Base-by-base conservation (phyloP, 768 basidiomycete genomes). In the Pleurotus cornucopiae region DNA sequence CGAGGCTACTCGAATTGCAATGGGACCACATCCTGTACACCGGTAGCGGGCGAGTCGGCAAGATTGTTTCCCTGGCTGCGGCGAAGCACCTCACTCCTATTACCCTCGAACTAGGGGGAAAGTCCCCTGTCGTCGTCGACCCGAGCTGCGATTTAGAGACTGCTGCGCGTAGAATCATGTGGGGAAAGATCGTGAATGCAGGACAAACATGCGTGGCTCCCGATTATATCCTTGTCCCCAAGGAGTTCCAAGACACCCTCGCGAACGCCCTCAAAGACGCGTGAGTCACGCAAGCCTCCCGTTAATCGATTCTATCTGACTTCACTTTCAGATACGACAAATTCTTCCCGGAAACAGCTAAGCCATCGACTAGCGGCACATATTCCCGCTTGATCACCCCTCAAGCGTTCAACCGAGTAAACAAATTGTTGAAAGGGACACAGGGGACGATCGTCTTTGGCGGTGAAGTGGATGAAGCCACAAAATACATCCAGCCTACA, bases 121-220 rank as follows among this genome's bases (percentile, higher is more conserved):
- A 92, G 67, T 84, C 80, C 1, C 90, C 91, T 1, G 88, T 84
- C 16, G 74, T 93, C 59, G 72, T 94, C 45, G 88, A 92, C 66
- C 77, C 88, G 0, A 76, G 72, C 20, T 83, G 81, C 54, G 85
- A 94, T 64, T 69, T 93, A 49, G 75, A 83, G 56, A 70, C 76
- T 6, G 77, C 85, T 0, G 88, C 89, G 2, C 79, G 77, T 44
- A 78, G 91, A n/a, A 75, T 94, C 44, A 66, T 92, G 37, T 93
- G 89, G 89, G 90, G 90, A 16, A 91, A 91, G 62, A 68, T 73
- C n/a, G 69, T 76, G 37, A 94, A 94, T 61, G 83, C 81, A 0
- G 92, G 92, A 2, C 81, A 92, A 73, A 84, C 84, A 1, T 93
- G 91, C 56, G 74, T 86, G 2, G 83, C 88, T 4, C 81, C 81